Evolutionary conservation across 768 basidiomycete genomes (phyloP), one percentile per base, ranked within the genome.

Genomic region (Hericium coralloides): DNA sequence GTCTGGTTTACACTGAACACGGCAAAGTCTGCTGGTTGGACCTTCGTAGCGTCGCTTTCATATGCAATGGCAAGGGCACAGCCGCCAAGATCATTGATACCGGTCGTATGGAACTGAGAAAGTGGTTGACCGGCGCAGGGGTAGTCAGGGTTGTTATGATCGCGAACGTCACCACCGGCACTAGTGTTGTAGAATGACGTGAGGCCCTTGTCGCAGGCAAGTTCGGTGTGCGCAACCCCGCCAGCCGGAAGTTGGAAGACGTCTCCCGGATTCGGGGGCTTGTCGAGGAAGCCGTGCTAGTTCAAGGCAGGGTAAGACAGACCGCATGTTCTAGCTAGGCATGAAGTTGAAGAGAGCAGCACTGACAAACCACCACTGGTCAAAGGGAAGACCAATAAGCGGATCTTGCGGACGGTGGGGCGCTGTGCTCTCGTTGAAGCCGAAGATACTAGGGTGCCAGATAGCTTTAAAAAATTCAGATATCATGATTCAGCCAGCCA

Each of bases 51-150:
- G 58, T 79, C 69, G 20, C 69, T 68, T 36, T 73, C 70, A 65
- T 78, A 75, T n/a, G 73, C 70, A 50, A 79, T 77, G 17, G 72
- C 73, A 18, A 79, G 66, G 7, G 70, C 74, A 56, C 73, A 72
- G 14, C 74, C 73, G 20, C 63, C 65, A 15, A 70, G 57, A 56
- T 74, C 73, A 39, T 63, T 51, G 12, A 66, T 48, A 14, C 66
- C 65, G 10, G 54, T 67, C 9, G 73, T 69, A 55, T 72, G 71
- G 60, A 60, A 69, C 58, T 66, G 54, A 1, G 58, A 41, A 20
- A 41, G n/a, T 3, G 62, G 61, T 12, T 55, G 39, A 14, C 57
- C 62, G 2, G 65, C 63, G 53, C 70, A 71, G 8, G 65, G 60
- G 20, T 56, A 60, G 58, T 70, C 59, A 4, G 51, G 59, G 12